Evolutionary conservation across 2,329 filamentous ascomycete species (phyloP), one percentile per base, ranked within the genome.

Genomic region (Aulographum hederae): DNA sequence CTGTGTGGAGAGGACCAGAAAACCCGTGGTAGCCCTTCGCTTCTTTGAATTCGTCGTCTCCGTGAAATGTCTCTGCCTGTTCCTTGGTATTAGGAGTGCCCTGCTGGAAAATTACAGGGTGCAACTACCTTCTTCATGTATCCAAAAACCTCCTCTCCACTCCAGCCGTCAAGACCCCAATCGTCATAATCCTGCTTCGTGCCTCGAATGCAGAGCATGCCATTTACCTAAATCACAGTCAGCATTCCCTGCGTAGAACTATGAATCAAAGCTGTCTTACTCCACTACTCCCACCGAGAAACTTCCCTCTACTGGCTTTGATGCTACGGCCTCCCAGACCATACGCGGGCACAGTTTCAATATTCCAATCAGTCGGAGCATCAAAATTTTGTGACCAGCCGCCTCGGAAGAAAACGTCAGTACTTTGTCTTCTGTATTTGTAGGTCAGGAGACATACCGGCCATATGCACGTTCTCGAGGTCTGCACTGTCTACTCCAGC

Each of bases 41-140:
- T 8, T 8, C 8, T 25, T 25, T 25, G 21, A 25, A 25, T n/a
- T n/a, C 8, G 8, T 8, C 8, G 8, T 25, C 21, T 25, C 8
- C n/a, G n/a, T 25, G 21, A 25, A 25, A n/a, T 25, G 21, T 25
- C n/a, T 25, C 21, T 25, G 21, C 21, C 21, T 25, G 21, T 8
- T n/a, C n/a, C n/a, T n/a, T n/a, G n/a, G n/a, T n/a, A n/a, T n/a
- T n/a, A n/a, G n/a, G n/a, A n/a, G n/a, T n/a, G n/a, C n/a, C n/a
- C n/a, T n/a, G n/a, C n/a, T n/a, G n/a, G n/a, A n/a, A n/a, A n/a
- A n/a, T n/a, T n/a, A n/a, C n/a, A n/a, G n/a, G n/a, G n/a, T n/a
- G n/a, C n/a, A n/a, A 57, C 54, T 26, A 67, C 57, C n/a, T 68
- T 70, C 31, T 49, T 56, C 59, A 71, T 72, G 32, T 63, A 67